Evolutionary conservation across 164 flowering plant species (phyloP), one percentile per base, ranked within the genome.

Genomic region (Warburgia ugandensis): DNA sequence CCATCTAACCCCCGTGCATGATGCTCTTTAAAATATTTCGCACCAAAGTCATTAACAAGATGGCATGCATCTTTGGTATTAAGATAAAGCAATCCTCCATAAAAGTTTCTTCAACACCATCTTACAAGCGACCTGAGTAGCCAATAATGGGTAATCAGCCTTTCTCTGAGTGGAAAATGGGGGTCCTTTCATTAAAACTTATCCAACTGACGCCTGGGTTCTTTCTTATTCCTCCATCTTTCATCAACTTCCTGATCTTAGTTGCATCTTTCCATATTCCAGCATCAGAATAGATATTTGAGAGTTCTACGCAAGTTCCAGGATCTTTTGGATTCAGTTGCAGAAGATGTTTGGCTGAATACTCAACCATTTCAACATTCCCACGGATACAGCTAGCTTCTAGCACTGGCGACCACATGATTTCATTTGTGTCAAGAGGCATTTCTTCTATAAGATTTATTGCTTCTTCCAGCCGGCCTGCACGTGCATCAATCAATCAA

Each of bases 251-350:
- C 55, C 65, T 66, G 43, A 66, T 21, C 50, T n/a, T 52, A 14
- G 47, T 53, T 42, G 44, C 66, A 57, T 61, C 62, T 13, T 52
- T 51, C 70, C 70, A 66, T 57, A 62, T 61, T 22, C 66, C 66
- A 22, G 41, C 55, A 10, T 50, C 50, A 43, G 70, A 66, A 52
- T 66, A 66, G 9, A 66, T 44, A 44, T 67, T 67, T 12, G 66
- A 52, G 13, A 67, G 70, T n/a, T 52, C 26, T 57, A 61, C 54
- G 62, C 57, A 67, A 27, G 63, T 61, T 42, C 66, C 70, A 23
- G 66, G 55, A 50, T 67, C 70, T 52, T 67, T 57, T 20, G 59
- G 60, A 58, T 67, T 67, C 52, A 67, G 37, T 33, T 48, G 42
- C 42, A 57, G 25, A 12, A 61, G 49, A 11, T 31, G 58, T 30